phyloP scores from a whole-genome alignment of 768 basidiomycete species.

The Hydnum rufescens region DNA sequence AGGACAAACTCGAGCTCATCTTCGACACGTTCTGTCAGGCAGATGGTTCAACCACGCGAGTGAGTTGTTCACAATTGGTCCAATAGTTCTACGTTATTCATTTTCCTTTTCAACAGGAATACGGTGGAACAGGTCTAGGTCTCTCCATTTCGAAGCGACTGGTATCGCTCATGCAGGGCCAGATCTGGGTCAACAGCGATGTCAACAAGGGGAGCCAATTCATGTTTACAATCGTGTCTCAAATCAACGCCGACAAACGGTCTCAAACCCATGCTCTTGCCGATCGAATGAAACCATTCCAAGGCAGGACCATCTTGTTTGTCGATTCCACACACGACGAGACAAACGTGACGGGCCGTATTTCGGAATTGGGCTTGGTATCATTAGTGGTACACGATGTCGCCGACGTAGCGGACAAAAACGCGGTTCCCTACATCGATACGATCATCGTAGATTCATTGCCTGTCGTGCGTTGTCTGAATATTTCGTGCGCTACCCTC shows the following conservation, averaged over 20 bases:
- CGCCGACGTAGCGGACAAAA: conserved; percentile 63
- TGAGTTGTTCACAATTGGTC: conserved; percentile 20
- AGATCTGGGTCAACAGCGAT: conserved; percentile 97
- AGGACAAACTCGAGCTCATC: conserved; percentile 93
- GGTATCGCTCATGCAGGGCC: conserved; percentile 92
- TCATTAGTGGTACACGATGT: conserved; percentile 60
- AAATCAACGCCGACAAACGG: conserved; percentile 48
- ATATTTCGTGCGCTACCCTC: conserved; percentile 5
- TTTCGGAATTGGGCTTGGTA: conserved; percentile 60
- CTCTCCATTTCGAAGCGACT: conserved; percentile 95
- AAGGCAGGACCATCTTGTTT: conserved; percentile 74
- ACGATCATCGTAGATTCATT: conserved; percentile 90
- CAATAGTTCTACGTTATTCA: conserved; percentile 4
- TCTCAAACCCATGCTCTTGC: conserved; percentile 46
- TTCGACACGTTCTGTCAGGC: conserved; percentile 99
- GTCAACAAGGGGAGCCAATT: conserved; percentile 84
- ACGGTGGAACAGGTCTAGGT: conserved; percentile 91
- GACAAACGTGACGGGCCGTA: conserved; percentile 54
- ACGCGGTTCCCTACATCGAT: conserved; percentile 73
- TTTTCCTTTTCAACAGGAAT: conserved; percentile 37
- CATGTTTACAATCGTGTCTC: conserved; percentile 80
- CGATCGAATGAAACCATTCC: conserved; percentile 32
- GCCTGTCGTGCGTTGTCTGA: conserved; percentile 38
- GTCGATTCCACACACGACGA: conserved; percentile 68
- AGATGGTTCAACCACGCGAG: conserved; percentile 91